A percentile compares a stretch with the other conserved stretches of the same genome.
phyloP scores from a whole-genome alignment of 768 basidiomycete genomes.

The Lyophyllum atratum region DNA sequence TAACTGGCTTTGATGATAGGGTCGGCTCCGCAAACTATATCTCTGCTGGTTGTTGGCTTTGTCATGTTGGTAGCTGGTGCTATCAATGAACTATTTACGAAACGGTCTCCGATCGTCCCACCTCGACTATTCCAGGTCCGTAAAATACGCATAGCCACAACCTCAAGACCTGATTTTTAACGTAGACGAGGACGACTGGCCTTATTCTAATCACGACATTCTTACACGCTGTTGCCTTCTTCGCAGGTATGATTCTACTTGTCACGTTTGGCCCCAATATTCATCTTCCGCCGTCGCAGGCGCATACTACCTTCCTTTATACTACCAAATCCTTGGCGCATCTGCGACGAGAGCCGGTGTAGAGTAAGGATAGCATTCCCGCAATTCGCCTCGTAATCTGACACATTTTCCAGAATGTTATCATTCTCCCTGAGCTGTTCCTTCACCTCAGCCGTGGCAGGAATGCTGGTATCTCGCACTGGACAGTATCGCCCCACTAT shows the following conservation, averaged over 20 bases:
- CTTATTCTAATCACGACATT: slow-evolving; percentile 59
- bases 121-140: slow-evolving; percentile 71
- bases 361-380: slow-evolving; percentile 40
- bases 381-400: not conserved
- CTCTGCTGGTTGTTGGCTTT: slow-evolving; percentile 60
- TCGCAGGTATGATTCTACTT: slow-evolving; percentile 38
- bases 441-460: slow-evolving; percentile 53
- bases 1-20: slow-evolving; percentile 36
- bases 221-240: slow-evolving; percentile 67
- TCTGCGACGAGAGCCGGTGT: slow-evolving; percentile 73
- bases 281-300: slow-evolving; percentile 25
- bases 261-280: not conserved
- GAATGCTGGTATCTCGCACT: slow-evolving; percentile 56
- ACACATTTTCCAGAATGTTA: slow-evolving; percentile 55
- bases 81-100: slow-evolving; percentile 64
- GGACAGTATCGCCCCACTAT: slow-evolving; percentile 63
- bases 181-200: slow-evolving; percentile 71
- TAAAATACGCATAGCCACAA: not conserved
- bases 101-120: slow-evolving; percentile 69
- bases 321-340: slow-evolving; percentile 76
- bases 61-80: slow-evolving; percentile 50
- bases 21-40: slow-evolving; percentile 60
- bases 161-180: not conserved
- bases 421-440: slow-evolving; percentile 68
- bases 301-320: slow-evolving; percentile 73